phyloP scores from a whole-genome alignment of 192 early-diverging fungal species.

The Coemansia sp. region DNA sequence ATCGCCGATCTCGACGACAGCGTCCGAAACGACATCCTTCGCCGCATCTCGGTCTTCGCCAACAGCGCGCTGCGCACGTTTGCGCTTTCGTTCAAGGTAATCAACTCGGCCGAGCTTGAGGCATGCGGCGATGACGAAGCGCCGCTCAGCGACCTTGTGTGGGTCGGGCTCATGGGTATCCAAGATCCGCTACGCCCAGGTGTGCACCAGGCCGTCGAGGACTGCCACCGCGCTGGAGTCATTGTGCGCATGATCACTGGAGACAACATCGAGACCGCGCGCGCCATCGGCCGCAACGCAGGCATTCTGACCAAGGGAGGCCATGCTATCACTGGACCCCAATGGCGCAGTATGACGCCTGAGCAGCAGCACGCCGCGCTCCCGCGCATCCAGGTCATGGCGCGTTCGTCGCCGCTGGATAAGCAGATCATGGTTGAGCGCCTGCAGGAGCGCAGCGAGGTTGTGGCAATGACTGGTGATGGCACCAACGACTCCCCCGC shows the following conservation, averaged over 20 bases:
- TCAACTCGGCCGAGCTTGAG: slow-evolving; percentile 41
- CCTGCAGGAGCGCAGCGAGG: slow-evolving; percentile 69
- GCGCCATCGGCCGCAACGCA: slow-evolving; percentile 83
- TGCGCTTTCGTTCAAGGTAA: slow-evolving; percentile 65
- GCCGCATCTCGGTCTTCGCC: slow-evolving; percentile 61
- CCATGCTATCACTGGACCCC: slow-evolving; percentile 75
- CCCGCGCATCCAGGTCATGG: slow-evolving; percentile 78
- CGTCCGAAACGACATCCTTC: slow-evolving; percentile 47
- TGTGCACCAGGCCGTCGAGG: slow-evolving; percentile 73
- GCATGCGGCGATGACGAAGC: slow-evolving; percentile 58
- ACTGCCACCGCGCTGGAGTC: slow-evolving; percentile 80
- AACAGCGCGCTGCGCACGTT: slow-evolving; percentile 74
- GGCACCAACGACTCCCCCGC: slow-evolving; percentile 88
- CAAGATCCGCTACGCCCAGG: slow-evolving; percentile 83
- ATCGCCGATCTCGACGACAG: slow-evolving; percentile 50
- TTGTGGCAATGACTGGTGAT: slow-evolving; percentile 81
- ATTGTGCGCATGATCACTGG: slow-evolving; percentile 88
- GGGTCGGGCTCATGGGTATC: slow-evolving; percentile 80
- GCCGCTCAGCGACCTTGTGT: slow-evolving; percentile 57
- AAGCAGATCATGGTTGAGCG: slow-evolving; percentile 82
- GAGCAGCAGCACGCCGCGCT: slow-evolving; percentile 66
- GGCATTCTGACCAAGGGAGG: slow-evolving; percentile 79
- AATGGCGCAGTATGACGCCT: slow-evolving; percentile 68
- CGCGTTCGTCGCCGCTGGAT: slow-evolving; percentile 83
- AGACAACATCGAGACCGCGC: slow-evolving; percentile 84